Percentiles rank a stretch among this genome's conserved stretches.
Evolutionary conservation across 805 yeast genomes (phyloP).

Genomic region (Monosporozyma servazzii): DNA sequence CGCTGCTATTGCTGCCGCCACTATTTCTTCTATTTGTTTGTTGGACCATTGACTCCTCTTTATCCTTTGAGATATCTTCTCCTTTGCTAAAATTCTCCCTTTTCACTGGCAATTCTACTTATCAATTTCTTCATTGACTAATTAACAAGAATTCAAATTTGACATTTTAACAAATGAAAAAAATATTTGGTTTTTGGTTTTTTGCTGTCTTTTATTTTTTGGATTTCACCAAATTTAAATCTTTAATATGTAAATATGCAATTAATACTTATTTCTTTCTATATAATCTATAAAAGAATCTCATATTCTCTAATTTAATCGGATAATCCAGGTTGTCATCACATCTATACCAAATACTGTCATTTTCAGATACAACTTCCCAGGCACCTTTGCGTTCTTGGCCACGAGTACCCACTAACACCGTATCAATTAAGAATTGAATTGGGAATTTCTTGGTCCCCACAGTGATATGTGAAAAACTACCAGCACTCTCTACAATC

Average conservation of each 20-base stretch:
- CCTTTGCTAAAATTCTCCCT: background rate
- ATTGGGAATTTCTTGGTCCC: slow-evolving; percentile 77
- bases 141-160: background rate
- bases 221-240: too few species aligned
- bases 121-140: background rate
- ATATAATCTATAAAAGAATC: slow-evolving; percentile 73
- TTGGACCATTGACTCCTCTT: background rate
- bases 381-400: slow-evolving; percentile 45
- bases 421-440: slow-evolving; percentile 67
- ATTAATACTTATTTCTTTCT: slow-evolving; percentile 34
- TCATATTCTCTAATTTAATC: slow-evolving; percentile 75
- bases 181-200: background rate
- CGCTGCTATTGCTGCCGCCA: too few species aligned
- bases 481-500: slow-evolving; percentile 83
- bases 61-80: background rate
- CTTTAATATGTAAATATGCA: too few species aligned
- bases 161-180: background rate
- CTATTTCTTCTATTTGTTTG: background rate
- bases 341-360: slow-evolving; percentile 74
- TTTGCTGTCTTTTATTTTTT: too few species aligned
- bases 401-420: slow-evolving; percentile 46
- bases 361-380: slow-evolving; percentile 56
- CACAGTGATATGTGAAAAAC: slow-evolving; percentile 69
- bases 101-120: background rate
- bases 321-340: slow-evolving; percentile 46